Evolutionary conservation across 164 flowering plant species (phyloP).

Genomic region (Liriodendron chinense): DNA sequence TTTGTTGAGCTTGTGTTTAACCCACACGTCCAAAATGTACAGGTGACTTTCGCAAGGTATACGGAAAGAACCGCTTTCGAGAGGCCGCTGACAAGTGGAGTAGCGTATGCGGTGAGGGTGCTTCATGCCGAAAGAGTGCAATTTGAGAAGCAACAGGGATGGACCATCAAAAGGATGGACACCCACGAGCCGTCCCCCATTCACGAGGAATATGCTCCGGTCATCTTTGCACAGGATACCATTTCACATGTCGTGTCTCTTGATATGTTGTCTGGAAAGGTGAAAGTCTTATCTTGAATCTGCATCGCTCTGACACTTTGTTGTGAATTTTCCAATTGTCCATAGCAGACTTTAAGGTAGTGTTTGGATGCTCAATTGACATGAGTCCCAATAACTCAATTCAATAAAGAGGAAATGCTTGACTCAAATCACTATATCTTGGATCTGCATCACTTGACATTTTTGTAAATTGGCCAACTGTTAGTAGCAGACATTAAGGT

Average conservation of each 20-base stretch:
- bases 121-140: constrained; percentile 79
- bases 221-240: constrained; percentile 94
- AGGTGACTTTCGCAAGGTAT: constrained; percentile 82
- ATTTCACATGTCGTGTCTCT: constrained; percentile 82
- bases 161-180: constrained; percentile 91
- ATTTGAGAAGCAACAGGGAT: constrained; percentile 25
- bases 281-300: constrained; percentile 20
- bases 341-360: no score
- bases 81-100: constrained; percentile 96
- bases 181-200: constrained; percentile 53
- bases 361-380: no score
- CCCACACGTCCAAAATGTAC: constrained; percentile 11
- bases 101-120: constrained; percentile 93
- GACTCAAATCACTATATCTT: no score
- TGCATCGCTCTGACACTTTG: no score
- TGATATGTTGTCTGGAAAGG: constrained; percentile 95
- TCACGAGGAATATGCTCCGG: constrained; percentile 93
- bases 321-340: no score
- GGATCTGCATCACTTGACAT: no score
- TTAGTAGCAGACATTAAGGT: no score
- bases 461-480: no score
- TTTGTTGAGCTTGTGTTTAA: not conserved
- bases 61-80: constrained; percentile 92
- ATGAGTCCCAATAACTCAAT: no score
- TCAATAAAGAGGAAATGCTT: no score